Base-by-base conservation (phyloP, 768 basidiomycete genomes). In the Macrolepiota albuminosa region DNA sequence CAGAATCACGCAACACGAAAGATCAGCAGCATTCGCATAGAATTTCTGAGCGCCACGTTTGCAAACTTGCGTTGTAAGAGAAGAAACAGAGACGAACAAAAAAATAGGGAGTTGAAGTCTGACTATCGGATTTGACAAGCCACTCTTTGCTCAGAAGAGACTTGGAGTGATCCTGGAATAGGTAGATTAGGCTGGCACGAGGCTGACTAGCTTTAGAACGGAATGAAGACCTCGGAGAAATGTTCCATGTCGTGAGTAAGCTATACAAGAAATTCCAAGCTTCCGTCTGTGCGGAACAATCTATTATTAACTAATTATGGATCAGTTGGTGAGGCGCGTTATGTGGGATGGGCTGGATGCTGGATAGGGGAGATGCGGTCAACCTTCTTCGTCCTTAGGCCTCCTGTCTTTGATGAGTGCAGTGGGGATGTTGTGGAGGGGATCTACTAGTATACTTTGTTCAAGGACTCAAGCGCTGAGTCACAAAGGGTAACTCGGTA, bases 61-160 rank as follows among this genome's bases (percentile, higher is more conserved):
- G 56, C 49, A 54, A 34, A 40, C 9, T 57, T 8, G 14, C 36
- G 33, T 39, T 9, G 31, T 8, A 24, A 57, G 34, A 37, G 48
- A 42, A 51, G 29, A 43, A 39, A 33, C 39, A 26, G 39, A 34
- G 57, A 42, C 86, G 66, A 69, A 91, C 90, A 66, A 91, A 73
- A 63, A 92, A 81, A 72, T 91, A 91, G 37, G 89, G 85, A 2
- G 77, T 83, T 1, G 88, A 85, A 16, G 75, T 81, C 48, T 75
- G 75, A 40, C 76, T 74, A 67, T 91, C 85, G 54, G 80, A 74
- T 69, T 87, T 90, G 36, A 82, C 83, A 13, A 91, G 76, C 90
- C 90, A 92, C 70, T 91, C 88, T 69, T 85, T 88, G 58, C 73
- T 74, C 33, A 88, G 73, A 36, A 91, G 77, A 37, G 71, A 68